Conservation (phyloP, 371 early-diverging fungal species). For the Rhizopus microsporus region DNA sequence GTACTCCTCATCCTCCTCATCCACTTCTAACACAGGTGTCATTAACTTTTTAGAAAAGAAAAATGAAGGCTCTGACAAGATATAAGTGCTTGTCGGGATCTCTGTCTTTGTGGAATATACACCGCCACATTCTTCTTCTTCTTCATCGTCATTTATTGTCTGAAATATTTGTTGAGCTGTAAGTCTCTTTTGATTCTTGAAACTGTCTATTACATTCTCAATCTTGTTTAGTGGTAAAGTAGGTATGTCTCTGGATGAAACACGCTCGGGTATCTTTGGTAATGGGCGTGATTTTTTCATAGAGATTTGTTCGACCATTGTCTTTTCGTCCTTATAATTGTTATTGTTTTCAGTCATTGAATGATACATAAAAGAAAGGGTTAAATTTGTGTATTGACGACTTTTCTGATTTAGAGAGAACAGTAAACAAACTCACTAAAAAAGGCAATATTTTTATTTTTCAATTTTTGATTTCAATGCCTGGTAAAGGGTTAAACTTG, state of each 20-base stretch:
- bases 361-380: neutral
- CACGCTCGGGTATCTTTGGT: constrained; percentile 22
- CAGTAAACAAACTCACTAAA: no score
- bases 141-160: constrained; percentile 7
- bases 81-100: constrained; percentile 2
- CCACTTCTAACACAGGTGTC: constrained; percentile 24
- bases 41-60: constrained; percentile 10
- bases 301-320: constrained; percentile 43
- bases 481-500: constrained; percentile 71
- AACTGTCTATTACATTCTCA: neutral
- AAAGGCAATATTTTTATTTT: neutral
- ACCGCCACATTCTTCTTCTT: constrained; percentile 18
- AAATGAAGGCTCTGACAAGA: neutral
- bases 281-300: constrained; percentile 21
- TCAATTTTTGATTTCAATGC: constrained; percentile 35
- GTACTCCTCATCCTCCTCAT: constrained; percentile 17
- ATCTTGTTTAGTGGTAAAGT: constrained; percentile 5
- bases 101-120: constrained; percentile 24
- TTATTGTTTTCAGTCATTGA: neutral
- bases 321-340: constrained; percentile 3
- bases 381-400: no score
- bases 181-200: constrained; percentile 6
- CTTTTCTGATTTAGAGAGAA: no score
- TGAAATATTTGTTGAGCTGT: constrained; percentile 25
- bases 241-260: constrained; percentile 9